Conservation (phyloP, 2,329 filamentous ascomycete species). For the Colletotrichum chrysophilum region DNA sequence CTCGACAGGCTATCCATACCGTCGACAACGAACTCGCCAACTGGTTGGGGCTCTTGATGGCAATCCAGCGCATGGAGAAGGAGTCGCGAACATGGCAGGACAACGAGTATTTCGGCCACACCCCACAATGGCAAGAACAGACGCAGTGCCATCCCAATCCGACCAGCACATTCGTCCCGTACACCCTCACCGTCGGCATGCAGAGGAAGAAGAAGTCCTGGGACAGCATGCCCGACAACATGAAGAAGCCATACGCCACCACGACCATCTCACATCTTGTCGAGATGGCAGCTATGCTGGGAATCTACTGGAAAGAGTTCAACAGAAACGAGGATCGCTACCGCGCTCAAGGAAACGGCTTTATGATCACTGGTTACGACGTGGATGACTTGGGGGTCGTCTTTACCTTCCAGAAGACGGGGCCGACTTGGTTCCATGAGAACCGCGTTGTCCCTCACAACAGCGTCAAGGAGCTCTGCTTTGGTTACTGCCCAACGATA, state of each 20-base stretch:
- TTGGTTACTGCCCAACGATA: slow-evolving; percentile 45
- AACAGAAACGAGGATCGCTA: slow-evolving; percentile 39
- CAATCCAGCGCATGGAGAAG: slow-evolving; percentile 16
- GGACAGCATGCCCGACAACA: slow-evolving; percentile 18
- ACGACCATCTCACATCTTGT: slow-evolving; percentile 40
- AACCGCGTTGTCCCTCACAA: slow-evolving; percentile 40
- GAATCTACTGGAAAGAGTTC: slow-evolving; percentile 47
- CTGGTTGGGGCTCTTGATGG: slow-evolving; percentile 16
- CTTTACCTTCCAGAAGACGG: slow-evolving; percentile 42
- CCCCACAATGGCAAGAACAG: neutral
- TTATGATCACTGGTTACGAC: slow-evolving; percentile 34
- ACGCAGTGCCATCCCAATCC: neutral
- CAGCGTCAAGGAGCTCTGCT: slow-evolving; percentile 42
- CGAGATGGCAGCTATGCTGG: slow-evolving; percentile 39
- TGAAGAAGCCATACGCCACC: slow-evolving; percentile 37
- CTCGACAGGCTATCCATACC: slow-evolving; percentile 12
- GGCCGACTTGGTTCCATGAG: slow-evolving; percentile 36
- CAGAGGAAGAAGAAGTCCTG: slow-evolving; percentile 18
- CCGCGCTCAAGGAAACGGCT: slow-evolving; percentile 41
- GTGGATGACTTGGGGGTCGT: slow-evolving; percentile 41
- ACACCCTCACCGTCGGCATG: slow-evolving; percentile 10
- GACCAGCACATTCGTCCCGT: neutral
- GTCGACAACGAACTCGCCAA: slow-evolving; percentile 13
- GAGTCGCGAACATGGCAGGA: slow-evolving; percentile 18
- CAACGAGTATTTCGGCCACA: slow-evolving; percentile 3